Evolutionary conservation across 2,329 filamentous ascomycete genomes (phyloP).

Genomic region (Exophiala xenobiotica): DNA sequence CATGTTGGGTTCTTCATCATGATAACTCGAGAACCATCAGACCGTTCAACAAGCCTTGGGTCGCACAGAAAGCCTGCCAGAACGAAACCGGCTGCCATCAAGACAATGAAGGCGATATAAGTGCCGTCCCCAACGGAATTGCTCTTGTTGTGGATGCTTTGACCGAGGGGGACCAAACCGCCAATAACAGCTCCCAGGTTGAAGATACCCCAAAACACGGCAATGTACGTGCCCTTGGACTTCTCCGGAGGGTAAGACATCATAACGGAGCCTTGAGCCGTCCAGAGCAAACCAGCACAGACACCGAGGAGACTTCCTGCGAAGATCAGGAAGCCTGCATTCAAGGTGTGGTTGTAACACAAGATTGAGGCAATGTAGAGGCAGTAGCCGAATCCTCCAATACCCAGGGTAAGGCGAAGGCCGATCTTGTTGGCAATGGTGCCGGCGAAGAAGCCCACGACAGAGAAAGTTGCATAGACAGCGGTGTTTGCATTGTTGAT

Average conservation of each 20-base stretch:
- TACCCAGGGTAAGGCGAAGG: conserved; percentile 33
- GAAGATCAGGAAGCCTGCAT: conserved; percentile 41
- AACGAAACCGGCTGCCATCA: conserved; percentile 70
- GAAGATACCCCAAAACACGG: conserved; percentile 87
- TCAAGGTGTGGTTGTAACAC: conserved; percentile 42
- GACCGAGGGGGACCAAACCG: conserved; percentile 53
- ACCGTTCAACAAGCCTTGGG: conserved; percentile 66
- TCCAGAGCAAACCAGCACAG: conserved; percentile 43
- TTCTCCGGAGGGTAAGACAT: conserved; percentile 77
- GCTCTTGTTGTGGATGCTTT: conserved; percentile 44
- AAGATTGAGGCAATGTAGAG: conserved; percentile 41
- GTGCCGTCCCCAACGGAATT: conserved; percentile 64
- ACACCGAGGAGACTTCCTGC: conserved; percentile 41
- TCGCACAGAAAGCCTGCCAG: conserved; percentile 66
- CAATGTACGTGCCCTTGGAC: conserved; percentile 78
- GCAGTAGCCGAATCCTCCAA: conserved; percentile 37
- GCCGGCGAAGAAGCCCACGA: conserved; percentile 57
- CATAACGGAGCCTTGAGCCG: conserved; percentile 43
- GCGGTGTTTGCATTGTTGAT: conserved; percentile 69
- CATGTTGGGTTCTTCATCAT: conserved; percentile 89
- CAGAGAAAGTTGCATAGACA: conserved; percentile 65
- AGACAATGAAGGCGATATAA: conserved; percentile 84
- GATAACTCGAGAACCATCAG: conserved; percentile 76
- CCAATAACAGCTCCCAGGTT: conserved; percentile 82
- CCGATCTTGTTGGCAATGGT: conserved; percentile 35